Conservation (phyloP, 129 eudicot genomes). For the Heracleum sosnowskyi region DNA sequence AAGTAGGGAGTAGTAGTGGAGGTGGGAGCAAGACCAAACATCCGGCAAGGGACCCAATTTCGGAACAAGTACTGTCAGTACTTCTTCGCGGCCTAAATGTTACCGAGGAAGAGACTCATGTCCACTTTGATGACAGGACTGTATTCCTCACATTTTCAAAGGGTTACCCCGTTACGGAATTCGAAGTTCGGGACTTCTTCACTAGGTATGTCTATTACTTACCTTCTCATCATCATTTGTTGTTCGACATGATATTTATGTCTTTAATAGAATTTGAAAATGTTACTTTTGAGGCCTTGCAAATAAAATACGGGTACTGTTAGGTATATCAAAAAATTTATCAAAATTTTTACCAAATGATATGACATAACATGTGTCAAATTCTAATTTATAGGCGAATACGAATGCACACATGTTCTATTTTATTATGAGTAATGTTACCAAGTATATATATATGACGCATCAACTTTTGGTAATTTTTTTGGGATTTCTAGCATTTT, state of each 20-base stretch:
- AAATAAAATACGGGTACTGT: too few relatives aligned
- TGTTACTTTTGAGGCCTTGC: neutral
- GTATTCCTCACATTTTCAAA: constrained; percentile 27
- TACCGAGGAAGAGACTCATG: neutral
- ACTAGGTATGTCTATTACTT: constrained; percentile 13
- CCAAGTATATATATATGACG: too few relatives aligned
- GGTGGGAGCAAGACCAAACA: neutral
- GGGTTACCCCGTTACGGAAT: constrained; percentile 31
- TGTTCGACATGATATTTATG: neutral
- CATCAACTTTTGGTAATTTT: too few relatives aligned
- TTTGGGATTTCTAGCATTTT: too few relatives aligned
- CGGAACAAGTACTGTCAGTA: neutral
- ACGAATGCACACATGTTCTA: too few relatives aligned
- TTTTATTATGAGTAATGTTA: too few relatives aligned
- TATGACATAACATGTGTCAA: too few relatives aligned
- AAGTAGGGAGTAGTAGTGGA: neutral
- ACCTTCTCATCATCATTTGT: neutral
- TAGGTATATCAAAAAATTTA: too few relatives aligned
- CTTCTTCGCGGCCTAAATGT: neutral
- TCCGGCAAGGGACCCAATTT: neutral
- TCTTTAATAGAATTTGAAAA: too few relatives aligned
- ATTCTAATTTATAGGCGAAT: too few relatives aligned
- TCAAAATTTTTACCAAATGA: too few relatives aligned
- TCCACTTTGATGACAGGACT: neutral
- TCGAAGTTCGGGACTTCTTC: constrained; percentile 29